Base-by-base conservation (phyloP, 164 flowering plant genomes). In the Umbellularia californica region DNA sequence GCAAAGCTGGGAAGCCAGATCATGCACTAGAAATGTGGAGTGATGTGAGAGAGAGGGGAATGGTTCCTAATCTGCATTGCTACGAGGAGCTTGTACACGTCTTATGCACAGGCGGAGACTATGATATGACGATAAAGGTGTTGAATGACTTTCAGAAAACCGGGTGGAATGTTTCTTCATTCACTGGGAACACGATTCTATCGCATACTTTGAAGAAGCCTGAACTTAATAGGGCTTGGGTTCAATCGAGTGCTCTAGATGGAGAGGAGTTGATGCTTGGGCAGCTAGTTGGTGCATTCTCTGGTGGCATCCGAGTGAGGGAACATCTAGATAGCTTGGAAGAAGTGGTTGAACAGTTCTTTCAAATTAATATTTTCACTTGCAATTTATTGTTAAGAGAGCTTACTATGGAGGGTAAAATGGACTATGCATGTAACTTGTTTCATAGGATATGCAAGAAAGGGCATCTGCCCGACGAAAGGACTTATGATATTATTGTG, bases 381-480 rank as follows among this genome's bases (percentile, higher is more conserved):
- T 88, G 87, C 81, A 93, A 93, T 78, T 50, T 91, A 84, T 50
- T 93, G 78, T 75, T 95, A 82, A 85, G 82, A 82, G 86, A 70
- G 74, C 67, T 87, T 24, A 70, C 80, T 70, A 78, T 55, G 73
- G 71, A 17, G 2, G 75, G 82, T 2, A 50, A 55, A 13, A 78
- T 88, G 63, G 90, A 88, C 65, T 35, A 25, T 23, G 92, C 92
- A 23, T 68, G 75, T 33, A 72, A 80, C 23, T 74, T 87, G 41
- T 88, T 86, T 60, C 3, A 85, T 24, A 75, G 79, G 76, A 76
- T 93, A 19, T 27, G 84, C 20, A 73, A 77, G 55, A 95, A 73
- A 73, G 95, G 98, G 11, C 82, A 77, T 82, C 72, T 86, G 67
- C 97, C 98, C 33, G 85, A 91, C 74, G 47, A 69, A 35, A 89